Evolutionary conservation across 2,329 filamentous ascomycete species (phyloP), one percentile per base, ranked within the genome.

Genomic region (Calonectria hawksworthii): DNA sequence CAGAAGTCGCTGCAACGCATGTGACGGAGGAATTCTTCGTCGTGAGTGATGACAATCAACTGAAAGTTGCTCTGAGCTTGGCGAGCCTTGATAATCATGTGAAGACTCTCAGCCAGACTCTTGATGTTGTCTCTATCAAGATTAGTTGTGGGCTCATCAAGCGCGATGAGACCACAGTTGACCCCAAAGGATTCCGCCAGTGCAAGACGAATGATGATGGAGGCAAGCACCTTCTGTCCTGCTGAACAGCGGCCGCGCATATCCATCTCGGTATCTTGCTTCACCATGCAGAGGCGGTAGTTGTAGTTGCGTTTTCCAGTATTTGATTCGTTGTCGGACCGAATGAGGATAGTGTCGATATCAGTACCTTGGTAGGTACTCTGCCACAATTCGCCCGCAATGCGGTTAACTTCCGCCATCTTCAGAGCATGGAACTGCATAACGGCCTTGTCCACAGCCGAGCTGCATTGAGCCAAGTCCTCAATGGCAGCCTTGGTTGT

Each of bases 201-300:
- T 16, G 98, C 97, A 34, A 99, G 91, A 2, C 97, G 96, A 84
- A 99, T 98, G 86, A 99, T 98, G 87, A 99, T 99, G 85, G 94
- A 96, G 6, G 97, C 97, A 34, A 99, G 92, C 34, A 99, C 96
- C 86, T 98, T 98, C 84, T 99, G 97, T 4, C 97, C 97, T 1
- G 97, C 97, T 79, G 95, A 98, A 89, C 97, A 99, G 70, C 97
- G 95, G 1, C 97, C 98, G 76, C 97, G 95, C 97, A 99, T 99
- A 87, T 99, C 97, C 96, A 99, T 98, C 85, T 99, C 97, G 0
- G 94, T 95, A 82, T 98, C 96, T 83, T 96, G 94, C 87, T 99
- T 99, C 80, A 98, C 93, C 97, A 99, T 99, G 85, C 95, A 96
- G 8, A 99, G 94, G 61, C 97, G 95, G 88, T 99, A 99, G 86